Evolutionary conservation across 192 early-diverging fungal species (phyloP), one percentile per base, ranked within the genome.

Genomic region (Gigaspora rosea): DNA sequence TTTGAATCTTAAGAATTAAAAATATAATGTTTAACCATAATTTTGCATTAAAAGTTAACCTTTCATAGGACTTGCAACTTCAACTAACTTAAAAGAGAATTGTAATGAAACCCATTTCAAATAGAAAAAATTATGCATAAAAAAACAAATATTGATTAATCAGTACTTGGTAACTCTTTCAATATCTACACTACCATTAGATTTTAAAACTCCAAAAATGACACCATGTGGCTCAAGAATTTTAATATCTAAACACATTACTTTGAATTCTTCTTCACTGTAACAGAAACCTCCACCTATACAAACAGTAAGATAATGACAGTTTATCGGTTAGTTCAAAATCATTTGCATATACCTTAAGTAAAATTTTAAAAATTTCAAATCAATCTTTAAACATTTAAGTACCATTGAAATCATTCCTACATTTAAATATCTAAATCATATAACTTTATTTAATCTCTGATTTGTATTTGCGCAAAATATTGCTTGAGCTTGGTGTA

Each of bases 201-300:
- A 81, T 2, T 63, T 68, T 0, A 92, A 75, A 8, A 91, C 80
- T 2, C 91, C 91, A 81, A 92, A 84, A 6, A 91, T 90, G 11
- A 92, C 89, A 0, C 91, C 91, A 32, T 86, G 80, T 48, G 79
- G 88, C 7, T 79, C 81, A 3, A 85, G 35, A 32, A 33, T 33
- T 68, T 90, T 90, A 52, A 89, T 82, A 64, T 86, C 84, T 22
- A 78, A 47, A 3, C 80, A 27, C 86, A 88, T 88, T 4, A 82
- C 83, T 12, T 83, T 82, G 75, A 85, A 83, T 71, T 88, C 85
- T 8, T 80, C 71, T 11, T 86, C 80, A 20, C 66, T 83, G 71
- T 86, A 86, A 56, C 83, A 80, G 81, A 92, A 92, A 61, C 91
- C 91, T 4, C 91, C 91, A 8, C 88, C 86, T 79, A 90, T 85